These are phyloP conservation scores for Rhizopogon vesiculosus DNA, from an alignment of 768 basidiomycete genomes.

Conservation along the genomic window DNA sequence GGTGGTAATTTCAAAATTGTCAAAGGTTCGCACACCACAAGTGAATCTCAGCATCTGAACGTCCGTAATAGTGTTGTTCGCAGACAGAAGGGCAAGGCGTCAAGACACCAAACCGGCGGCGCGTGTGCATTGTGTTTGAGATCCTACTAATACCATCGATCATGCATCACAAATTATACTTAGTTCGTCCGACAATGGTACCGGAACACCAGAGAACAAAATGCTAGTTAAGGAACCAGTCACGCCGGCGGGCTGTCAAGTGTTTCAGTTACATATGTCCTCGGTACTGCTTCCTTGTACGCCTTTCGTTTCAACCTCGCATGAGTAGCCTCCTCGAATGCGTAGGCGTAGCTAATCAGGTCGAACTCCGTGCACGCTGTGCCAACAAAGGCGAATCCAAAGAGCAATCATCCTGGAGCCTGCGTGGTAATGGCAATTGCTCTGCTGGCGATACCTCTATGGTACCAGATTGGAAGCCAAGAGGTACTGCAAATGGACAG, in stretches of 20 bases:
- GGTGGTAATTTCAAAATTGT: no score
- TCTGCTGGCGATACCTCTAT: slow-evolving; percentile 34
- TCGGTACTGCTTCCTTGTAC: slow-evolving; percentile 48
- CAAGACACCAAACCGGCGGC: no score
- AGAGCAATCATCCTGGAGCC: slow-evolving; percentile 47
- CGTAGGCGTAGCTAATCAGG: slow-evolving; percentile 54
- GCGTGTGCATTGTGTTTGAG: no score
- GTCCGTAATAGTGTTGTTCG: no score
- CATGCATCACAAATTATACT: no score
- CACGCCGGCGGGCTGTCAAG: slow-evolving; percentile 12
- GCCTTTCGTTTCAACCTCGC: slow-evolving; percentile 44
- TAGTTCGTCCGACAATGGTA: no score
- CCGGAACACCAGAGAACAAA: no score
- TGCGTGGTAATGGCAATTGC: slow-evolving; percentile 32
- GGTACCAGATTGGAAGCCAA: slow-evolving; percentile 52
- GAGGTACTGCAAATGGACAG: slow-evolving; percentile 38
- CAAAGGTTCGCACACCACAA: no score
- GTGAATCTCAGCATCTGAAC: no score
- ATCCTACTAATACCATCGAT: no score
- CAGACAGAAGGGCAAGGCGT: no score
- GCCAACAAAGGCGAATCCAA: slow-evolving; percentile 58
- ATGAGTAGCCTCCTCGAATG: slow-evolving; percentile 62
- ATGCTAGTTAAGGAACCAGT: no score
- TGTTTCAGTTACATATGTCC: slow-evolving; percentile 38
- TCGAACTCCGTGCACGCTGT: slow-evolving; percentile 56